phyloP scores from a whole-genome alignment of 345 rosid species.

The Geranium rotundifolium region DNA sequence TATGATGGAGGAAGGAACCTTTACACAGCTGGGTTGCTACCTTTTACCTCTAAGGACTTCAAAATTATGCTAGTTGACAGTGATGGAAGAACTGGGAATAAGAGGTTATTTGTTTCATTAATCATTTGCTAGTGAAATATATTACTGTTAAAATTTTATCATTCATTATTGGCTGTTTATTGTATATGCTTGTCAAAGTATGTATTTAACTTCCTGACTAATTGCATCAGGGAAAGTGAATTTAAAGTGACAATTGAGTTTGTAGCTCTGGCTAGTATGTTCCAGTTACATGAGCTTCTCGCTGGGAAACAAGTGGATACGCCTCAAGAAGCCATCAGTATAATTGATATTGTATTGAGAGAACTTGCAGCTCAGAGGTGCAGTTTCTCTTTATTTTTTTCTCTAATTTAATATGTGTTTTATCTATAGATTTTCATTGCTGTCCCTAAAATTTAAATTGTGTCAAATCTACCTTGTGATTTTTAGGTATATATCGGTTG shows the following conservation, averaged over 20 bases:
- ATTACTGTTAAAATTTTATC: neutral
- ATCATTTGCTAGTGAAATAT: slow-evolving; percentile 24
- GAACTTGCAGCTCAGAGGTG: slow-evolving; percentile 77
- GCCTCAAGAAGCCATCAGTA: slow-evolving; percentile 81
- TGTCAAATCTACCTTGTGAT: neutral
- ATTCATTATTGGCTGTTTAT: too few relatives aligned
- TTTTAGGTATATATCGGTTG: slow-evolving; percentile 60
- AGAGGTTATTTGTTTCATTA: slow-evolving; percentile 7
- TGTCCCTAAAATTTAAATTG: neutral
- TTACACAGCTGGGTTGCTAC: slow-evolving; percentile 94
- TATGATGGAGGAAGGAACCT: slow-evolving; percentile 94
- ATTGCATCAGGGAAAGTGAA: slow-evolving; percentile 59
- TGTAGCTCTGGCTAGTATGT: slow-evolving; percentile 74
- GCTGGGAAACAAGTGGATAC: slow-evolving; percentile 88
- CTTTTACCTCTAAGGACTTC: slow-evolving; percentile 84
- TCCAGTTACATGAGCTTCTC: slow-evolving; percentile 74
- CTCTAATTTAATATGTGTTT: neutral
- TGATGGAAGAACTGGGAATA: slow-evolving; percentile 39
- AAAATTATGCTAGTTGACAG: slow-evolving; percentile 63
- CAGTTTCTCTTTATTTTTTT: neutral
- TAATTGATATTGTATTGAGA: slow-evolving; percentile 83
- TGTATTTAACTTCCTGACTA: neutral
- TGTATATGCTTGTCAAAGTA: neutral
- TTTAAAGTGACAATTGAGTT: slow-evolving; percentile 77
- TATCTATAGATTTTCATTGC: neutral